Percentiles rank a stretch among this genome's conserved stretches.
phyloP scores from a whole-genome alignment of 2,329 filamentous ascomycete species.

The Hypoxylon sp. region DNA sequence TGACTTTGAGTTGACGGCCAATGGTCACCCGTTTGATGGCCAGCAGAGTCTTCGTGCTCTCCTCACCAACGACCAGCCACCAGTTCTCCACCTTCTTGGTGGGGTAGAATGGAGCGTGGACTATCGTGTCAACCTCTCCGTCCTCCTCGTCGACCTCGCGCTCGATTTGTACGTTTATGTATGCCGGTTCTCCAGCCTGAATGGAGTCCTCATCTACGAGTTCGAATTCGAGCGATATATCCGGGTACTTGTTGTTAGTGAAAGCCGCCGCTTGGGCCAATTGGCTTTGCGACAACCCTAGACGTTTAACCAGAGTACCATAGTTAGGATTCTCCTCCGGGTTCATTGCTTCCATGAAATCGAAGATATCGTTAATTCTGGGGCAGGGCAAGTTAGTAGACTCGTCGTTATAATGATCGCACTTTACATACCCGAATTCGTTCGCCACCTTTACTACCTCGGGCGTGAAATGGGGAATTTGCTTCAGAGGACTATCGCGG shows the following conservation, averaged over 20 bases:
- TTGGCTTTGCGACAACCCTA: constrained; percentile 84
- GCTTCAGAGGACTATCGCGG: constrained; percentile 93
- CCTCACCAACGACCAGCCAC: constrained; percentile 97
- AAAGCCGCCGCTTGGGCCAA: constrained; percentile 91
- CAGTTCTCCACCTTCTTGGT: constrained; percentile 94
- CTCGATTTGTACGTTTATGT: constrained; percentile 85
- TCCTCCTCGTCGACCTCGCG: constrained; percentile 81
- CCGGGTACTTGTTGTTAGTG: constrained; percentile 96
- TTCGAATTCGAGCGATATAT: constrained; percentile 90
- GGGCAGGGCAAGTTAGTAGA: constrained; percentile 41
- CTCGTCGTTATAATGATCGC: constrained; percentile 2
- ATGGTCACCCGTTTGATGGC: constrained; percentile 96
- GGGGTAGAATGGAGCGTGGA: constrained; percentile 96
- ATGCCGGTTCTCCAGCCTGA: constrained; percentile 81
- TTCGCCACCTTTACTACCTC: constrained; percentile 86
- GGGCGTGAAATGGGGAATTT: constrained; percentile 93
- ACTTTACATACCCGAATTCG: constrained; percentile 73
- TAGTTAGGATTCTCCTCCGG: constrained; percentile 91
- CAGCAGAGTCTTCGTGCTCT: constrained; percentile 85
- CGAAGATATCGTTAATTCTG: constrained; percentile 91
- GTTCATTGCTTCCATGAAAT: constrained; percentile 99
- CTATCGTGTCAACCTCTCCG: constrained; percentile 79
- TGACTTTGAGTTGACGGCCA: constrained; percentile 78
- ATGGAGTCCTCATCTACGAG: constrained; percentile 84
- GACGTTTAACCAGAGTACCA: constrained; percentile 77